A percentile compares a stretch with the other conserved stretches of the same genome.
phyloP scores from a whole-genome alignment of 208 protist species.

The Acanthamoeba triangularis region DNA sequence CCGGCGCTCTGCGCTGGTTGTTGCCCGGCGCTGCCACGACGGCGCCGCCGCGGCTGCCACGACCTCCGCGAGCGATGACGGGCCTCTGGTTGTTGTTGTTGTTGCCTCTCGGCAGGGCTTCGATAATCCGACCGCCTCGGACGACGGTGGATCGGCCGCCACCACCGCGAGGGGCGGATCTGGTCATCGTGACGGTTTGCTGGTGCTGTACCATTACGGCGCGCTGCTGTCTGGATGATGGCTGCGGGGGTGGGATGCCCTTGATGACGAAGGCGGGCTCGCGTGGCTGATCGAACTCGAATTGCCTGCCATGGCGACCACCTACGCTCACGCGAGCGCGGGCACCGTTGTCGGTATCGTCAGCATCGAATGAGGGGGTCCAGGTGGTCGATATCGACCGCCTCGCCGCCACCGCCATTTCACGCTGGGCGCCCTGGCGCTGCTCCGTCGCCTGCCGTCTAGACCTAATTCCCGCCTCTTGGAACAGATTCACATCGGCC shows the following conservation, averaged over 20 bases:
- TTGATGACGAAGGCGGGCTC: constrained; percentile 26
- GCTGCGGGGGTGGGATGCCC: background rate
- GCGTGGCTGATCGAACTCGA: background rate
- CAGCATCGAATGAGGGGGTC: constrained; percentile 34
- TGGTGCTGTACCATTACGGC: background rate
- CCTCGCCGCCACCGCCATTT: background rate
- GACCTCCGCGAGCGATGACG: background rate
- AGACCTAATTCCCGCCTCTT: background rate
- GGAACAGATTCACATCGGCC: background rate
- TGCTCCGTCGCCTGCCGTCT: background rate
- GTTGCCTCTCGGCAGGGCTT: background rate
- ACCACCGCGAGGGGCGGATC: background rate
- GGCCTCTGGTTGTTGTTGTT: background rate
- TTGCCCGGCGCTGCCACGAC: background rate
- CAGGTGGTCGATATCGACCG: background rate
- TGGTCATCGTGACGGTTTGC: background rate
- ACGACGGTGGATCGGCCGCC: background rate
- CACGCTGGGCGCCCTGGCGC: background rate
- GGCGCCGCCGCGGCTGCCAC: background rate
- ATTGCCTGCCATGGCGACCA: background rate
- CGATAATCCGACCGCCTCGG: background rate
- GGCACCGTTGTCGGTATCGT: background rate
- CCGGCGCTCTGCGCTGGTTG: background rate
- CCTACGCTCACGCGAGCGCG: background rate
- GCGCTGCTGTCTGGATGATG: background rate